Percentiles rank a stretch among this genome's conserved stretches.
phyloP scores from a whole-genome alignment of 2,329 filamentous ascomycete species.

The Cyphellophora attinorum region DNA sequence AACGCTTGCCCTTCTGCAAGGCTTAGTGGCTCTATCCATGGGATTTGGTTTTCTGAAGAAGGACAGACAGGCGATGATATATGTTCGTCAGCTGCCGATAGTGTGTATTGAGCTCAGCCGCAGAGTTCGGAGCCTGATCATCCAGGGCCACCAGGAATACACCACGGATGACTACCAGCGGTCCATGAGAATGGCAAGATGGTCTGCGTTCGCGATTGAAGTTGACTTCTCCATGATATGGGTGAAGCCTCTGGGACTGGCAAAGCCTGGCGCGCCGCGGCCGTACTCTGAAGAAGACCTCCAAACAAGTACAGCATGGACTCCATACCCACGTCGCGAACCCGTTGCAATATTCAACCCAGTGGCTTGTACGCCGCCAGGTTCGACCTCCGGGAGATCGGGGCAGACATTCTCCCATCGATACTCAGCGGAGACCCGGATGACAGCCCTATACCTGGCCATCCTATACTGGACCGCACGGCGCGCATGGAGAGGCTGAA shows the following conservation, averaged over 20 bases:
- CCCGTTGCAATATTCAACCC: neutral
- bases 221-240: neutral
- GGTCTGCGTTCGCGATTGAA: neutral
- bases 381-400: conserved; percentile 3
- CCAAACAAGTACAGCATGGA: neutral
- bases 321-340: conserved; percentile 1
- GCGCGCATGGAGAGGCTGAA: neutral
- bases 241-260: neutral
- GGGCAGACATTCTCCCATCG: conserved; percentile 1
- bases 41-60: neutral
- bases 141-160: neutral
- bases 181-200: neutral
- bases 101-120: neutral
- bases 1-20: conserved; percentile 27
- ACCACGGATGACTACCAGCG: neutral
- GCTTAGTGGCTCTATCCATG: conserved; percentile 22
- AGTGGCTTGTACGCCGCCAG: neutral
- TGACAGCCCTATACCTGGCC: conserved; percentile 4
- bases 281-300: neutral
- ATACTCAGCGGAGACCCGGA: conserved; percentile 3
- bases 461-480: neutral
- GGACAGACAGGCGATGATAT: neutral
- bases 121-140: neutral
- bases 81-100: neutral
- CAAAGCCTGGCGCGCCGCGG: neutral